Conservation (phyloP, 2,329 filamentous ascomycete species). For the Claviceps purpurea region DNA sequence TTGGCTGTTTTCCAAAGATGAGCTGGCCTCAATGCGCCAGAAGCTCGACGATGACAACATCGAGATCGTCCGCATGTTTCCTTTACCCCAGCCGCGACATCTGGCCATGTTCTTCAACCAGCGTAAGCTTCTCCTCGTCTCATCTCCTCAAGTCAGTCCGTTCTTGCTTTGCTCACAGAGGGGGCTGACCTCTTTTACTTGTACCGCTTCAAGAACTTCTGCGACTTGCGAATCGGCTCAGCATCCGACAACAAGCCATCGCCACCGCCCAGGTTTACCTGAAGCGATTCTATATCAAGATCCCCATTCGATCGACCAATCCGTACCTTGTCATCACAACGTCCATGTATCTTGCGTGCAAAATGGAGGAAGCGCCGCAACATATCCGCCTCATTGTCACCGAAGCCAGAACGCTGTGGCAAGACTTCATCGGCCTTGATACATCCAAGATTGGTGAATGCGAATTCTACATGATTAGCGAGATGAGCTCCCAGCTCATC, state of each 20-base stretch:
- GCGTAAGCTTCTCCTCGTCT: constrained; percentile 38
- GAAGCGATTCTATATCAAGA: constrained; percentile 81
- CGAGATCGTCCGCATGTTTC: constrained; percentile 61
- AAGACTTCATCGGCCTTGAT: constrained; percentile 62
- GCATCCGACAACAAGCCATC: constrained; percentile 77
- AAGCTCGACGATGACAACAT: constrained; percentile 66
- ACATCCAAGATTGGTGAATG: constrained; percentile 81
- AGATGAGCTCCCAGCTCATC: constrained; percentile 81
- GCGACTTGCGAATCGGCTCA: constrained; percentile 72
- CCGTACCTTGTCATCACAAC: constrained; percentile 90
- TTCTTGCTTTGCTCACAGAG: not conserved
- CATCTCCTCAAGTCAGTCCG: not conserved
- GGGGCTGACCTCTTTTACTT: not conserved
- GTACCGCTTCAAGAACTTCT: constrained; percentile 47
- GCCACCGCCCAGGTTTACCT: constrained; percentile 92
- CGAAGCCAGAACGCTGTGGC: constrained; percentile 77
- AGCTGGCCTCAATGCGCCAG: constrained; percentile 62
- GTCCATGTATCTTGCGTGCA: constrained; percentile 86
- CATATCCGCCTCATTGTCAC: constrained; percentile 84
- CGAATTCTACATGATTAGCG: constrained; percentile 84
- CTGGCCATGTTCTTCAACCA: constrained; percentile 87
- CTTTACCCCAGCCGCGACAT: constrained; percentile 68
- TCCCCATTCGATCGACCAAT: constrained; percentile 86
- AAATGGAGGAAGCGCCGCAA: constrained; percentile 95
- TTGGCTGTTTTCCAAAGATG: constrained; percentile 82